A percentile compares a stretch with the other conserved stretches of the same genome.
Evolutionary conservation across 495 filamentous ascomycete species (phyloP).

Genomic region (Lindgomyces ingoldianus): DNA sequence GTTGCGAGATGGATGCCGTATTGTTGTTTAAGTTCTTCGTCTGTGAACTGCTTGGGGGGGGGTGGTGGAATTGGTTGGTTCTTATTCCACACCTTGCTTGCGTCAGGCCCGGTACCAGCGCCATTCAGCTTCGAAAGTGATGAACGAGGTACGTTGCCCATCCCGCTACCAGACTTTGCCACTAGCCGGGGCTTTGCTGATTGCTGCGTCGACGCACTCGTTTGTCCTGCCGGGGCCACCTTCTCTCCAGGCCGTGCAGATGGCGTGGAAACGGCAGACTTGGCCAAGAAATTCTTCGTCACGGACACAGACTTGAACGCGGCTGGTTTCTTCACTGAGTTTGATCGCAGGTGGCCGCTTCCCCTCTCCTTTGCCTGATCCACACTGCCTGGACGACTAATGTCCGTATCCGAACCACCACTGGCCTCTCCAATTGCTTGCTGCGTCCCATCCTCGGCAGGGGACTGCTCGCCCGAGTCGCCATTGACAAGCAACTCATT

Average conservation of each 20-base stretch:
- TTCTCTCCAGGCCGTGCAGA: conserved; percentile 44
- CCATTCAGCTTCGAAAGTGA: conserved; percentile 51
- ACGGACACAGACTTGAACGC: conserved; percentile 95
- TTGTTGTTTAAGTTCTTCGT: conserved; percentile 94
- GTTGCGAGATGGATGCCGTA: conserved; percentile 96
- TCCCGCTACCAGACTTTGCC: conserved; percentile 63
- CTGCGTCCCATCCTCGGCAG: conserved; percentile 19
- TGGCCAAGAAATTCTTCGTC: conserved; percentile 80
- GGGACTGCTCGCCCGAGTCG: conserved; percentile 31
- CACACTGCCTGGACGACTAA: conserved; percentile 46
- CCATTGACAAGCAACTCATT: conserved; percentile 39
- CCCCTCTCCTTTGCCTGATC: conserved; percentile 55
- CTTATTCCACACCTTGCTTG: conserved; percentile 91
- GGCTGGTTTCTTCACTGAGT: conserved; percentile 78
- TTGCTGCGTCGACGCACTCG: conserved; percentile 49
- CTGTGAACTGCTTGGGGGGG: conserved; percentile 88
- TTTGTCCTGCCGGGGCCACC: conserved; percentile 52
- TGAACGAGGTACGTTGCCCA: conserved; percentile 55
- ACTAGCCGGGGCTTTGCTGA: conserved; percentile 62
- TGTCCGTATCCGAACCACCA: conserved; percentile 71
- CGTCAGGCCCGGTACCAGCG: conserved; percentile 60
- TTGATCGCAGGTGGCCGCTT: conserved; percentile 64
- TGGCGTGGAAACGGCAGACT: conserved; percentile 50
- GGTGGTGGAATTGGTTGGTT: conserved; percentile 82
- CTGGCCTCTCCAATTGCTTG: conserved; percentile 32